Base-by-base conservation (phyloP, 2,329 filamentous ascomycete species). In the Cordyceps pruinosa region DNA sequence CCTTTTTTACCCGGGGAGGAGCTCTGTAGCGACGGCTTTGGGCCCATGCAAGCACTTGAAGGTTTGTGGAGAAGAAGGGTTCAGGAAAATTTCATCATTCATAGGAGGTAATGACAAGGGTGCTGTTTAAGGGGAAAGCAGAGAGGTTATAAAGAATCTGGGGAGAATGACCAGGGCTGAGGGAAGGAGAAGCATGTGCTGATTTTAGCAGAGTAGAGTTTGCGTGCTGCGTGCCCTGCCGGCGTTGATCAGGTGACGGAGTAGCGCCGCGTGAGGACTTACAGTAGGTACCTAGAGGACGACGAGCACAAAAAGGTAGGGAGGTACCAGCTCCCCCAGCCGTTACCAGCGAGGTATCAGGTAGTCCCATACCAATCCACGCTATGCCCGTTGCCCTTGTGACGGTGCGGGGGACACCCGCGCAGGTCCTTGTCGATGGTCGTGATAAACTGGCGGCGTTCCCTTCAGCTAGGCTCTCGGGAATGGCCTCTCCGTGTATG, bases 331-430 rank as follows among this genome's bases (percentile, higher is more conserved):
- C n/a, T n/a, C n/a, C n/a, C n/a, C n/a, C n/a, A n/a, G n/a, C n/a
- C n/a, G n/a, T n/a, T n/a, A n/a, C n/a, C n/a, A n/a, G n/a, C n/a
- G n/a, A n/a, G n/a, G n/a, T n/a, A n/a, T n/a, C n/a, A n/a, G n/a
- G n/a, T n/a, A n/a, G n/a, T n/a, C n/a, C n/a, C n/a, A n/a, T n/a
- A n/a, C n/a, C n/a, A n/a, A n/a, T n/a, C n/a, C n/a, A n/a, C n/a
- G 9, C n/a, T 41, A 21, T 41, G n/a, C 5, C n/a, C 17, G 37
- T 57, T 57, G 54, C 54, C 48, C 54, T 57, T 30, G 54, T 57
- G 54, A 50, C 21, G 26, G 21, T 15, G 25, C 35, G 35, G 35
- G 32, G 34, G 26, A 28, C 10, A 23, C 13, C 45, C 37, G n/a
- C 37, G n/a, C n/a, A 41, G 37, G 37, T 21, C 19, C 28, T 10